Evolutionary conservation across 2,329 filamentous ascomycete species (phyloP).

Genomic region (Verticillium nubilum): DNA sequence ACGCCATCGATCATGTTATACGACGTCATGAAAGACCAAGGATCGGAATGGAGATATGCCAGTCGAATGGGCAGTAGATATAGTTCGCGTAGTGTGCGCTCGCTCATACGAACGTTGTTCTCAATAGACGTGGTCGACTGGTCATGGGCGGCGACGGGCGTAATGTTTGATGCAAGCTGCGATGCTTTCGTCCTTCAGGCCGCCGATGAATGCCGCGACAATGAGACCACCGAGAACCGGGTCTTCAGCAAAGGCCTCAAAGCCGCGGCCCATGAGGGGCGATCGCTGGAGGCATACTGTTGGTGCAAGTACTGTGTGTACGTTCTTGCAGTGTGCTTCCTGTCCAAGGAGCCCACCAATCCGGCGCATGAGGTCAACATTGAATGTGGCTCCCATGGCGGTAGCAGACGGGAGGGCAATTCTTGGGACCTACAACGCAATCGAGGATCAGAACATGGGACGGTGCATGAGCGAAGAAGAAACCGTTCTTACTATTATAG

Average conservation of each 20-base stretch:
- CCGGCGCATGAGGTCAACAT: slow-evolving; percentile 18
- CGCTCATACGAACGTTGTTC: slow-evolving; percentile 38
- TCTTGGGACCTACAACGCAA: too few relatives aligned
- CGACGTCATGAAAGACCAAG: slow-evolving; percentile 52
- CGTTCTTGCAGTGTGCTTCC: slow-evolving; percentile 37
- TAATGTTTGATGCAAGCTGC: slow-evolving; percentile 28
- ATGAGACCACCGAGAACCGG: slow-evolving; percentile 21
- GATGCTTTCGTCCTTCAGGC: too few relatives aligned
- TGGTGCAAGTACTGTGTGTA: slow-evolving; percentile 53
- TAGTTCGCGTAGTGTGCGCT: slow-evolving; percentile 55
- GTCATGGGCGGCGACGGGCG: slow-evolving; percentile 39
- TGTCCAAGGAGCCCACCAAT: slow-evolving; percentile 8
- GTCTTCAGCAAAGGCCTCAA: slow-evolving; percentile 58
- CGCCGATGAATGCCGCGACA: slow-evolving; percentile 21
- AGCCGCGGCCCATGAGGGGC: slow-evolving; percentile 57
- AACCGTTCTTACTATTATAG: too few relatives aligned
- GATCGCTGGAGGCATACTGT: slow-evolving; percentile 59
- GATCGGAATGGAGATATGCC: slow-evolving; percentile 48
- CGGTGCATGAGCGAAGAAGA: too few relatives aligned
- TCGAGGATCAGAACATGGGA: too few relatives aligned
- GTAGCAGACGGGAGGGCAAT: too few relatives aligned
- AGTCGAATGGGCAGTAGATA: slow-evolving; percentile 61
- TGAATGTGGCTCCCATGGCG: slow-evolving; percentile 28
- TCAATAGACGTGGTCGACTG: slow-evolving; percentile 44
- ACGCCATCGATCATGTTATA: slow-evolving; percentile 47